Percentiles rank a stretch among this genome's conserved stretches.
Evolutionary conservation across 352 stramenopile genomes (phyloP).

Genomic region (Phytophthora aleatoria): DNA sequence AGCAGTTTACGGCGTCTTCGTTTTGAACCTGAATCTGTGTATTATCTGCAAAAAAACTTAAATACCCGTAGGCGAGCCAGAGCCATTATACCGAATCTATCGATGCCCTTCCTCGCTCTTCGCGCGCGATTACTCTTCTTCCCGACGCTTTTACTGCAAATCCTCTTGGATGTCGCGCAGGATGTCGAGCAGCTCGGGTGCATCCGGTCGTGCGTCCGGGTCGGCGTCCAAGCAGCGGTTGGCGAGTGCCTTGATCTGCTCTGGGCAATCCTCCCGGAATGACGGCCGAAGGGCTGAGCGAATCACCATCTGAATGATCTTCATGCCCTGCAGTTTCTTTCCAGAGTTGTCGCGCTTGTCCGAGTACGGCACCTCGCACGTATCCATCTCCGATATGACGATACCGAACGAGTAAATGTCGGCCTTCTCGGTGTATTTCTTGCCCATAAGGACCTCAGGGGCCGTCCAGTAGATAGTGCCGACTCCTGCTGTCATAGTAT

Average conservation of each 20-base stretch:
- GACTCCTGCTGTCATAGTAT: slow-evolving; percentile 83
- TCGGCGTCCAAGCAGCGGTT: slow-evolving; percentile 72
- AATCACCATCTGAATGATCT: slow-evolving; percentile 85
- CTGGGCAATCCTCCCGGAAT: slow-evolving; percentile 55
- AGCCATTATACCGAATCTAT: slow-evolving; percentile 19
- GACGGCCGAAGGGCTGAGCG: slow-evolving; percentile 60
- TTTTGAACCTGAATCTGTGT: slow-evolving; percentile 22
- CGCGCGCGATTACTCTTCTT: slow-evolving; percentile 12
- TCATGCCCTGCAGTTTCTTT: slow-evolving; percentile 81
- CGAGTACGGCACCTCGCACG: slow-evolving; percentile 75
- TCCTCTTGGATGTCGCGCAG: slow-evolving; percentile 40
- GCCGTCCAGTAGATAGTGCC: slow-evolving; percentile 87
- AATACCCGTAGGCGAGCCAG: slow-evolving; percentile 32
- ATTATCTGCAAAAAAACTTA: slow-evolving; percentile 36
- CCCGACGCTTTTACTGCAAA: slow-evolving; percentile 34
- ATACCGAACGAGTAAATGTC: slow-evolving; percentile 88
- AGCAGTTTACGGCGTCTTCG: background rate
- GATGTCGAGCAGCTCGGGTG: slow-evolving; percentile 38
- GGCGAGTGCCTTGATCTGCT: slow-evolving; percentile 56
- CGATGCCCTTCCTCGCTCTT: slow-evolving; percentile 19
- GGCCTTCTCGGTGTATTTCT: slow-evolving; percentile 81
- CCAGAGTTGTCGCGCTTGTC: slow-evolving; percentile 70
- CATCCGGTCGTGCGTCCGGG: slow-evolving; percentile 65
- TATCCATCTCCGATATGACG: slow-evolving; percentile 86
- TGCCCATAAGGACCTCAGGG: slow-evolving; percentile 76